Percentiles rank a stretch among this genome's conserved stretches.
Evolutionary conservation across 129 eudicot species (phyloP).

Genomic region (Kitagawia praeruptora): DNA sequence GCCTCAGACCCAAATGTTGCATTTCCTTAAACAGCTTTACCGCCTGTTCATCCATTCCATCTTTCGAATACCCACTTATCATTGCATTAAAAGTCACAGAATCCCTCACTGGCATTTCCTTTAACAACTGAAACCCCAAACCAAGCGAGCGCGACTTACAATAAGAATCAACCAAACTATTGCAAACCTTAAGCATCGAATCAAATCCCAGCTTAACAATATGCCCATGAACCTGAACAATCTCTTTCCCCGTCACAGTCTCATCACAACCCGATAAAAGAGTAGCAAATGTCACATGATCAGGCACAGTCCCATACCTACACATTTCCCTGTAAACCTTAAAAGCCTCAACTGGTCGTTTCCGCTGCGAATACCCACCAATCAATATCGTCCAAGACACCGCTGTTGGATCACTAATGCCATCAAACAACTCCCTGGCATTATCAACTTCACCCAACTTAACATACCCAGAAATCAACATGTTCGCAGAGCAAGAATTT

Average conservation of each 20-base stretch:
- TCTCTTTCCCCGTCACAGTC: slow-evolving; percentile 14
- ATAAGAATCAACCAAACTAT: slow-evolving; percentile 77
- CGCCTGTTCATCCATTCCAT: slow-evolving; percentile 38
- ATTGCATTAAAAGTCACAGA: slow-evolving; percentile 61
- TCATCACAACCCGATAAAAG: slow-evolving; percentile 65
- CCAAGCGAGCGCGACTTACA: slow-evolving; percentile 51
- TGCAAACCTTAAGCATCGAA: slow-evolving; percentile 43
- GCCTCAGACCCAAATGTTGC: slow-evolving; percentile 42
- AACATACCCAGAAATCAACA: slow-evolving; percentile 54
- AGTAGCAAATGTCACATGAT: slow-evolving; percentile 61
- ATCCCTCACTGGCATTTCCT: slow-evolving; percentile 47
- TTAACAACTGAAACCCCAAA: slow-evolving; percentile 36
- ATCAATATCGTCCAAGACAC: slow-evolving; percentile 88
- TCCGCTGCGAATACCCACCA: slow-evolving; percentile 54
- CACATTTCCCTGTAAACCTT: slow-evolving; percentile 57
- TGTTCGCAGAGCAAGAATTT: slow-evolving; percentile 44
- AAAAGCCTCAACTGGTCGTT: slow-evolving; percentile 43
- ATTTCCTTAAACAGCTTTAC: slow-evolving; percentile 46
- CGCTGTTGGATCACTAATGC: slow-evolving; percentile 28
- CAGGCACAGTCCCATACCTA: slow-evolving; percentile 48
- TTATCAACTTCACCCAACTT: slow-evolving; percentile 39
- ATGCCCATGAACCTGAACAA: slow-evolving; percentile 71
- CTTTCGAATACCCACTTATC: slow-evolving; percentile 51
- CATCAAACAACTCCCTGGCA: slow-evolving; percentile 58
- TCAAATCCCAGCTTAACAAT: slow-evolving; percentile 44